These are phyloP conservation scores for Boletellus sp. DNA, from an alignment of 1,284 basidiomycete genomes.

Conservation along the genomic window DNA sequence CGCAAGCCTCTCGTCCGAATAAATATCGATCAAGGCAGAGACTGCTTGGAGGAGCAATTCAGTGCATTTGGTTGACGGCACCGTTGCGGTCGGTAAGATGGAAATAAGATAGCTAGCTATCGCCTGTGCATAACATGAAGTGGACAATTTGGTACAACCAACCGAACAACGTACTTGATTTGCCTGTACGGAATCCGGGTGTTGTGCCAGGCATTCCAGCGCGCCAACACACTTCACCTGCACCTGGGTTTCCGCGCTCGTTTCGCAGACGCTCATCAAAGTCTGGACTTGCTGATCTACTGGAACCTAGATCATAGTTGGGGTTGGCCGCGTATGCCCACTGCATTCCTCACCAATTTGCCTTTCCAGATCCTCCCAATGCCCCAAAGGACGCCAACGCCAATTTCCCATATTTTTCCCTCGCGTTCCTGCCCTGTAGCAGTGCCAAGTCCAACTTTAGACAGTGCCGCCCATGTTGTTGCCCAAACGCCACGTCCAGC, in stretches of 20 bases:
- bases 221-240: constrained; percentile 80
- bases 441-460: constrained; percentile 56
- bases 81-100: constrained; percentile 41
- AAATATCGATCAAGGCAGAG: constrained; percentile 91
- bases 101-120: constrained; percentile 71
- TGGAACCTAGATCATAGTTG: constrained; percentile 39
- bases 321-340: not conserved
- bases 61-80: constrained; percentile 44
- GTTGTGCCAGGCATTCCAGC: constrained; percentile 76
- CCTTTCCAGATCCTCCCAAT: constrained; percentile 69
- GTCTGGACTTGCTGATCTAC: constrained; percentile 58
- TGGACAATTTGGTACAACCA: constrained; percentile 11
- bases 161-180: constrained; percentile 53
- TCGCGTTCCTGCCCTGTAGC: constrained; percentile 62
- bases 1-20: constrained; percentile 82
- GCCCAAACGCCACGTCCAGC: constrained; percentile 58
- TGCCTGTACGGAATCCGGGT: constrained; percentile 58
- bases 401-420: constrained; percentile 67
- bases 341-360: constrained; percentile 42
- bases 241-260: constrained; percentile 50
- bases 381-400: constrained; percentile 79
- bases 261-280: constrained; percentile 65
- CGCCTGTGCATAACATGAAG: constrained; percentile 38
- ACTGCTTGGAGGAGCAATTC: constrained; percentile 80
- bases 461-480: constrained; percentile 54